Evolutionary conservation across 106 monocot genomes (phyloP), one percentile per base, ranked within the genome.

Genomic region (Dendrobium huoshanense): DNA sequence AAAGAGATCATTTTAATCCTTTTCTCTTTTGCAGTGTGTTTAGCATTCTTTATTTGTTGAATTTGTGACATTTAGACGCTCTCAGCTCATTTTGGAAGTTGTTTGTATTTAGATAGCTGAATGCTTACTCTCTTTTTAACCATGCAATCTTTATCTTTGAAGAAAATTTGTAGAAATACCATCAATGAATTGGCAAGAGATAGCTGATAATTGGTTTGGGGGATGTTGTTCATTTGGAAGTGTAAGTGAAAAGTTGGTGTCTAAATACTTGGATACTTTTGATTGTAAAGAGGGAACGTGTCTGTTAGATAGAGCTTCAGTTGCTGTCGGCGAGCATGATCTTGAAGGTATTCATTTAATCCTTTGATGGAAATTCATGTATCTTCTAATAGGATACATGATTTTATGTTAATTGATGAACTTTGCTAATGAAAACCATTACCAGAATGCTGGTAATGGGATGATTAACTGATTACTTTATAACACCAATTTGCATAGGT

Each of bases 191-290:
- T 97, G 97, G 97, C 83, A 81, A 78, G 97, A 97, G 54, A 89
- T 85, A 25, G 97, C 97, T 84, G 97, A 97, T 82, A 97, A 97
- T 81, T 97, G 97, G 97, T 97, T 94, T 89, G 97, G 97, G 55
- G 59, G 87, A 61, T 94, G 97, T 77, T 94, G 94, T 83, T 92
- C 97, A 49, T 97, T 97, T 91, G 97, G 94, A 45, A 92, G 89
- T 42, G 73, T 83, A 77, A 91, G 94, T 77, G 97, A 97, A 83
- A 92, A 90, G 85, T 80, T 97, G 51, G 90, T 88, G 2, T 81
- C 80, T 55, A 67, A 86, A 77, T 97, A 94, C 58, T 61, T 90
- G 41, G 88, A 84, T 4, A 75, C 75, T 37, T 86, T 89, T 83
- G 70, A 59, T 77, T 81, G 88, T 86, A 42, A 72, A 13, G 75